A percentile compares a stretch with the other conserved stretches of the same genome.
Conservation (phyloP, 202 grass and related monocot genomes). For the Eragrostis tef region DNA sequence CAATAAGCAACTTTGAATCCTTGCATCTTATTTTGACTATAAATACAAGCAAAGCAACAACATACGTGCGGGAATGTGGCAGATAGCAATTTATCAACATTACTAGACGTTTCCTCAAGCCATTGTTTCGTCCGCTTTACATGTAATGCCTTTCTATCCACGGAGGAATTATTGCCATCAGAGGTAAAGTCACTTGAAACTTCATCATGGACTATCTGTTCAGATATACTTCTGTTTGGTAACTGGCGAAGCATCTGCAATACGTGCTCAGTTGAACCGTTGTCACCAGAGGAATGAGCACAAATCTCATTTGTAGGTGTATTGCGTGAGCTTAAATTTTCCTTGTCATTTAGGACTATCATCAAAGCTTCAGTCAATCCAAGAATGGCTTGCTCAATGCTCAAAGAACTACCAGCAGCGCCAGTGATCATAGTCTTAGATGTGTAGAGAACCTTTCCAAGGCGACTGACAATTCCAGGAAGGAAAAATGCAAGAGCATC, state of each 20-base stretch:
- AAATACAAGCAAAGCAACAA: not conserved
- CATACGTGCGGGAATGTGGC: constrained; percentile 84
- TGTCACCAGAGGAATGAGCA: constrained; percentile 15
- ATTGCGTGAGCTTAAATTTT: constrained; percentile 58
- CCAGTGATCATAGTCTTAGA: constrained; percentile 75
- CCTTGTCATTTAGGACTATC: constrained; percentile 81
- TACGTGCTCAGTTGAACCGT: constrained; percentile 67
- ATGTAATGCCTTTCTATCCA: constrained; percentile 56
- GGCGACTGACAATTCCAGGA: constrained; percentile 85
- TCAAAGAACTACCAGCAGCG: constrained; percentile 75
- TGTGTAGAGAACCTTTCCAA: constrained; percentile 78
- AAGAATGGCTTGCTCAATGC: constrained; percentile 78
- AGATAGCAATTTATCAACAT: constrained; percentile 86
- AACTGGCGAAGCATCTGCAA: constrained; percentile 80
- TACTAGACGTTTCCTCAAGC: constrained; percentile 75
- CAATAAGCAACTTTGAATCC: constrained; percentile 36
- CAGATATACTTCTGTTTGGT: constrained; percentile 50
- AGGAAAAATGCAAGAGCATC: constrained; percentile 95
- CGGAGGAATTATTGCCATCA: constrained; percentile 39
- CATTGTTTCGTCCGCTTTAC: constrained; percentile 78
- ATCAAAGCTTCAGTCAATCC: constrained; percentile 84
- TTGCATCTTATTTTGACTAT: constrained; percentile 16
- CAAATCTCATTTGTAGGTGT: constrained; percentile 38
- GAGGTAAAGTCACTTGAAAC: constrained; percentile 29
- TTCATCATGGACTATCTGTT: constrained; percentile 50